Conservation (phyloP, 768 basidiomycete genomes). For the Xerocomellus intermedius region DNA sequence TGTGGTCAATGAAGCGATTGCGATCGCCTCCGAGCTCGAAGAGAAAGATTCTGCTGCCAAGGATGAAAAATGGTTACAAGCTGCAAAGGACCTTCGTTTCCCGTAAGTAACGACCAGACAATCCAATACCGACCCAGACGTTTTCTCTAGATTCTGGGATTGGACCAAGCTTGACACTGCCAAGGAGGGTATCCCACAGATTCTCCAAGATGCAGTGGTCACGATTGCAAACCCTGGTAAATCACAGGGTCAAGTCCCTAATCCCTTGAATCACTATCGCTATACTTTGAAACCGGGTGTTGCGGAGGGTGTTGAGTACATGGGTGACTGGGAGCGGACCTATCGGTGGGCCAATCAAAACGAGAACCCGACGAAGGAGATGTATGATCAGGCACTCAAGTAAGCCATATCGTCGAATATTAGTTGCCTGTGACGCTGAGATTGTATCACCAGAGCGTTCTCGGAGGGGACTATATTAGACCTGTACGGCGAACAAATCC, state of each 20-base stretch:
- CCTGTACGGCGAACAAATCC: not conserved
- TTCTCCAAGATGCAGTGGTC: not conserved
- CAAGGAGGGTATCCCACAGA: not conserved
- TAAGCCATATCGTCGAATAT: not conserved
- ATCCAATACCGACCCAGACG: not conserved
- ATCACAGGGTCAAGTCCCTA: not conserved
- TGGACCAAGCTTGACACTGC: conserved; percentile 10
- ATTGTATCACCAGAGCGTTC: conserved; percentile 3
- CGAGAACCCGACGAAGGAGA: conserved; percentile 3
- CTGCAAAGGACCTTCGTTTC: conserved; percentile 14
- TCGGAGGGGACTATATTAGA: not conserved
- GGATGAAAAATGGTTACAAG: conserved; percentile 9
- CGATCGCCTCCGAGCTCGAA: conserved; percentile 11
- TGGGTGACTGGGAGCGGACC: conserved; percentile 10
- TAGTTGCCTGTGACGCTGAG: not conserved
- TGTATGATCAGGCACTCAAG: conserved; percentile 12
- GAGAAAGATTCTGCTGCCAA: not conserved
- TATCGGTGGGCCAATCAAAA: conserved; percentile 12
- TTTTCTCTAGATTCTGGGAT: conserved; percentile 16
- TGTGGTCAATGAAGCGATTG: conserved; percentile 12
- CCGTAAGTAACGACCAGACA: conserved; percentile 9
- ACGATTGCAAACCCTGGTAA: not conserved
- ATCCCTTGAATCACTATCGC: conserved; percentile 17
- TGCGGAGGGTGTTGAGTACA: not conserved
- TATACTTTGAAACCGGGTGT: conserved; percentile 1